Evolutionary conservation across 1,139 yeast species (phyloP).

Genomic region (Hanseniaspora sp.): DNA sequence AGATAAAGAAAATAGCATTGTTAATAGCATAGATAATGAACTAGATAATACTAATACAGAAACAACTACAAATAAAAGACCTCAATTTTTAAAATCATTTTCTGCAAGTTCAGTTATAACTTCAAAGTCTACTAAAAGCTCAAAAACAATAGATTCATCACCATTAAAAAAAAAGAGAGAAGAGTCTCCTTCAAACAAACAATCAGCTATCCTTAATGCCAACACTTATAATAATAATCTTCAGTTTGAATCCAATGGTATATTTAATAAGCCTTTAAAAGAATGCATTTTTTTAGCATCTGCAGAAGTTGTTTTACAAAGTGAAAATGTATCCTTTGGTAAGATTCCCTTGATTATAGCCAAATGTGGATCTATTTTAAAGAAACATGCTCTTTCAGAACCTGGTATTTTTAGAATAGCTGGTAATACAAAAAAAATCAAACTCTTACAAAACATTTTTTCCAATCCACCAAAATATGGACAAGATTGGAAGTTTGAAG

Average conservation of each 20-base stretch:
- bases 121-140: conserved; percentile 24
- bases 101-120: conserved; percentile 34
- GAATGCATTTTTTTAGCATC: conserved; percentile 60
- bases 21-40: not conserved
- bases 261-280: conserved; percentile 77
- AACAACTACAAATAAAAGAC: conserved; percentile 31
- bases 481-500: conserved; percentile 52
- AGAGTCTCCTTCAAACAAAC: too few relatives aligned
- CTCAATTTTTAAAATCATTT: conserved; percentile 41
- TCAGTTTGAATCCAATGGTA: conserved; percentile 23
- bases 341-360: conserved; percentile 56
- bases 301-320: conserved; percentile 31
- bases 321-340: conserved; percentile 29
- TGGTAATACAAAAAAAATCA: conserved; percentile 80
- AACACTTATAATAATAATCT: not conserved
- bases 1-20: not conserved
- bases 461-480: conserved; percentile 86
- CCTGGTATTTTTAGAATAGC: conserved; percentile 93
- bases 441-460: conserved; percentile 72
- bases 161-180: not conserved
- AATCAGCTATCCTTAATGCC: not conserved
- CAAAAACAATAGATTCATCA: conserved; percentile 16
- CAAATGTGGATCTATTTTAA: conserved; percentile 78
- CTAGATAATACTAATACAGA: conserved; percentile 22
- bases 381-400: conserved; percentile 60